phyloP scores from a whole-genome alignment of 371 early-diverging fungal species.

The Blastocladiella emersonii region DNA sequence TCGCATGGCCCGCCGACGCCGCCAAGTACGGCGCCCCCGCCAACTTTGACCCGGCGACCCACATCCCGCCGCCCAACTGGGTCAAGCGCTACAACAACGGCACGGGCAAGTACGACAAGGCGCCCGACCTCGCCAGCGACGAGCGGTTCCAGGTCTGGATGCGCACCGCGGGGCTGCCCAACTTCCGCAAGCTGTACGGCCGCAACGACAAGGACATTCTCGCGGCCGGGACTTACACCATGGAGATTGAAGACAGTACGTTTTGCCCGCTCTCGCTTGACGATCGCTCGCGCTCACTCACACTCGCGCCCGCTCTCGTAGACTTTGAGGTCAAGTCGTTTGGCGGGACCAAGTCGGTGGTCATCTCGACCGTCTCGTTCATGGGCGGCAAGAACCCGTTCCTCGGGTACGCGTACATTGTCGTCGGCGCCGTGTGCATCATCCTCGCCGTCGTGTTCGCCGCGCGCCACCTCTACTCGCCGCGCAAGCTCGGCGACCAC shows the following conservation, averaged over 20 bases:
- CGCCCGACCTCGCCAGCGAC: constrained; percentile 46
- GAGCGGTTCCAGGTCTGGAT: constrained; percentile 98
- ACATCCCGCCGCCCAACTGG: constrained; percentile 73
- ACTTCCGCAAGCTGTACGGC: constrained; percentile 92
- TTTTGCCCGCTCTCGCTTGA: background rate
- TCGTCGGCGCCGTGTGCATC: constrained; percentile 69
- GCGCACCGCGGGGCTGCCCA: constrained; percentile 88
- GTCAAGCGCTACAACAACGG: constrained; percentile 39
- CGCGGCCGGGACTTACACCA: background rate
- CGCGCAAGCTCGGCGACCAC: constrained; percentile 85
- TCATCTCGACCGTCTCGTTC: constrained; percentile 76
- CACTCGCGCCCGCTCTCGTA: constrained; percentile 11
- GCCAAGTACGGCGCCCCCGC: constrained; percentile 46
- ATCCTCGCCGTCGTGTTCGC: constrained; percentile 73
- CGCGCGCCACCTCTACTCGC: constrained; percentile 68
- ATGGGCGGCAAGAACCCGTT: constrained; percentile 91
- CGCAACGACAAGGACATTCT: constrained; percentile 27
- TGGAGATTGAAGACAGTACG: constrained; percentile 2
- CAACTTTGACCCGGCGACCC: constrained; percentile 30
- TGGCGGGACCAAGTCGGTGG: constrained; percentile 83
- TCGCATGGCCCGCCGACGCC: constrained; percentile 82
- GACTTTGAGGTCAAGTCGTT: constrained; percentile 66
- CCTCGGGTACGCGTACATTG: constrained; percentile 83
- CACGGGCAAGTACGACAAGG: constrained; percentile 21
- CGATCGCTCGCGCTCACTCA: background rate